These are phyloP conservation scores for Ilyonectria sp. DNA, from an alignment of 2,329 filamentous ascomycete genomes.

Conservation along the genomic window DNA sequence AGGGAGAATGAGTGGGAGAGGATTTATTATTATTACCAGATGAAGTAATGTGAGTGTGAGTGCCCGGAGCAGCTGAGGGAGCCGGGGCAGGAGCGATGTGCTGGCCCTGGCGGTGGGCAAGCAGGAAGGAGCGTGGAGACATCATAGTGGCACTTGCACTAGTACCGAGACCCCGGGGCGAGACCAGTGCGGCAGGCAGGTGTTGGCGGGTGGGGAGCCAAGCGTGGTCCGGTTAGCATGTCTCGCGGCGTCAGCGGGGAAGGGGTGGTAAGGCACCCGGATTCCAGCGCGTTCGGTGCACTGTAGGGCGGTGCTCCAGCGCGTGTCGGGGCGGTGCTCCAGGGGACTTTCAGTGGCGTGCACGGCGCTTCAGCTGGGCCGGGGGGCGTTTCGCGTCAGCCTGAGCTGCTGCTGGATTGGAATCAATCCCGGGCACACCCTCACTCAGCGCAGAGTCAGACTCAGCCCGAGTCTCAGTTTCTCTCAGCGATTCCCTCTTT, in stretches of 20 bases:
- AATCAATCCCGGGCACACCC: conserved; percentile 3
- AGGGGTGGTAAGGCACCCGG: conserved; percentile 23
- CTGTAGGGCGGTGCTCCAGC: conserved; percentile 32
- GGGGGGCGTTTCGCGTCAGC: conserved; percentile 15
- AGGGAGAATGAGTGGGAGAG: conserved; percentile 34
- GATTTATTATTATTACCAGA: conserved; percentile 35
- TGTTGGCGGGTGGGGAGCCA: conserved; percentile 30
- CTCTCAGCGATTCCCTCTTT: neutral
- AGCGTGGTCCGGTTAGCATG: conserved; percentile 35
- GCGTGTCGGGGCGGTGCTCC: conserved; percentile 34
- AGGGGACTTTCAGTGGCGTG: conserved; percentile 25
- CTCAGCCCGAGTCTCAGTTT: conserved; percentile 5
- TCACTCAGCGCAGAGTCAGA: conserved; percentile 2
- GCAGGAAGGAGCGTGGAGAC: conserved; percentile 49
- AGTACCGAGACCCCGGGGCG: conserved; percentile 38
- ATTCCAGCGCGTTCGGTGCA: conserved; percentile 22
- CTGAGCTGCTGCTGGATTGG: conserved; percentile 18
- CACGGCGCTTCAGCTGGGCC: neutral
- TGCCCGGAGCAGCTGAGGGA: conserved; percentile 34
- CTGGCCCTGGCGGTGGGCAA: conserved; percentile 44
- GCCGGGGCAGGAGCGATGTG: conserved; percentile 31
- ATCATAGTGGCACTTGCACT: conserved; percentile 46
- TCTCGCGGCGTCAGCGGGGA: conserved; percentile 42
- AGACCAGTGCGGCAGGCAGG: conserved; percentile 40
- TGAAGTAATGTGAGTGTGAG: conserved; percentile 32